phyloP scores from a whole-genome alignment of 2,329 filamentous ascomycete genomes.

The Aspergillus hortae region DNA sequence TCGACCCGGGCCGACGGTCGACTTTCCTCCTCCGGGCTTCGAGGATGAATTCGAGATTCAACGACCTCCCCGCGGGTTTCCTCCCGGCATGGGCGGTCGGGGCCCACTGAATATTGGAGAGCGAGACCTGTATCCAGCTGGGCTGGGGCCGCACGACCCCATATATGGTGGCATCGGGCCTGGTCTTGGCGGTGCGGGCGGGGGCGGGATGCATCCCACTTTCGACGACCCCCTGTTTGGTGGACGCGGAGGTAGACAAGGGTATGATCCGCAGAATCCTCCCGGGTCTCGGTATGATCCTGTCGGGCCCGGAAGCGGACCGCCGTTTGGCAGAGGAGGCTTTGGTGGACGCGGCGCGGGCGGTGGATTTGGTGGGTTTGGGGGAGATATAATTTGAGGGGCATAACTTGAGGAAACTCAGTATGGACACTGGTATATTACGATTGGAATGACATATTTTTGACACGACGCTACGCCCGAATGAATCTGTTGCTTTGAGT shows the following conservation, averaged over 20 bases:
- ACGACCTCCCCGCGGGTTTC: slow-evolving; percentile 56
- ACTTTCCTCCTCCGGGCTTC: slow-evolving; percentile 83
- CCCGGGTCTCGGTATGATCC: slow-evolving; percentile 93
- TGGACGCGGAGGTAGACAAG: slow-evolving; percentile 49
- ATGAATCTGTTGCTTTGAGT: not conserved
- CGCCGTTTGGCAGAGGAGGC: slow-evolving; percentile 37
- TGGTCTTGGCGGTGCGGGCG: slow-evolving; percentile 58
- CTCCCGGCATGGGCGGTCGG: slow-evolving; percentile 43
- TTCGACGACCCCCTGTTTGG: slow-evolving; percentile 87
- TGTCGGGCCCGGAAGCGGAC: slow-evolving; percentile 63
- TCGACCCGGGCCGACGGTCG: slow-evolving; percentile 63
- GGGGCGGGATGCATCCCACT: slow-evolving; percentile 93
- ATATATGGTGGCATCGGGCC: slow-evolving; percentile 65
- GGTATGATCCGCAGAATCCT: slow-evolving; percentile 69
- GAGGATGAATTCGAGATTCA: slow-evolving; percentile 90
- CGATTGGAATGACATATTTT: not conserved
- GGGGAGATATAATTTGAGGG: slow-evolving; percentile 40
- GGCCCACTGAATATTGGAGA: slow-evolving; percentile 72
- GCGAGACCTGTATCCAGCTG: slow-evolving; percentile 81
- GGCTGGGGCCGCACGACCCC: slow-evolving; percentile 81
- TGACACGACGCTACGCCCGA: not conserved
- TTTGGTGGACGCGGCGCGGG: slow-evolving; percentile 39
- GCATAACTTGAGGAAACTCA: not conserved
- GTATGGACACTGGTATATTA: too few species aligned
- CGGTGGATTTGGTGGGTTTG: slow-evolving; percentile 53